Evolutionary conservation across 768 basidiomycete species (phyloP), one percentile per base, ranked within the genome.

Genomic region (Rhodotorula diobovata): DNA sequence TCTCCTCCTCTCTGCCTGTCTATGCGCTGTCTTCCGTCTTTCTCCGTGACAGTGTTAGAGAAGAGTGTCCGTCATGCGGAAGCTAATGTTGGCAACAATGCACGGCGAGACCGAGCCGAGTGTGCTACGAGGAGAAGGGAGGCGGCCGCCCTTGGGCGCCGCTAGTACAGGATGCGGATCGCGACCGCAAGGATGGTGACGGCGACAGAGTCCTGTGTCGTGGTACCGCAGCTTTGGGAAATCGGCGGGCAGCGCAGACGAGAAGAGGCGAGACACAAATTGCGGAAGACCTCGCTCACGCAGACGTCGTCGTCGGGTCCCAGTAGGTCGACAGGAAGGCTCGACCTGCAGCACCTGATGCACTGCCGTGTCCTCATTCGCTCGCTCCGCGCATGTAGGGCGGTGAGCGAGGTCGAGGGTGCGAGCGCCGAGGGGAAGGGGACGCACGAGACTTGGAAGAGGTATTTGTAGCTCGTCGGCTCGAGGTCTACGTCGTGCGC

Each of bases 211-310:
- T 61, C 61, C 61, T 61, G 46, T 46, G 25, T 5, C 7, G n/a
- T n/a, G n/a, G n/a, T n/a, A n/a, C n/a, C 45, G 45, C 45, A 16
- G 45, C 20, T 15, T 21, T 10, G 10, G 20, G 1, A 46, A 23
- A 20, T 11, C 15, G 2, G 30, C 32, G 8, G 43, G 20, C 30
- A 32, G 43, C 10, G 28, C 9, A 25, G 2, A 16, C n/a, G 10
- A 10, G 25, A 18, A 21, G 11, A n/a, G 61, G n/a, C 8, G 11
- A 12, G 35, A n/a, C 37, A 50, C 50, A 64, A 54, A 14, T 64
- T 64, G 23, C 32, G 39, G 28, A 64, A 66, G 25, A 56, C 57
- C 48, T 66, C 65, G 25, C 56, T 48, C 35, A 66, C 57, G 35
- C 32, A 45, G 35, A 48, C 30, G 46, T 66, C 65, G 25, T 37